Evolutionary conservation across 23 red algal genomes (phyloP).

Genomic region (Pyropia yezoensis): DNA sequence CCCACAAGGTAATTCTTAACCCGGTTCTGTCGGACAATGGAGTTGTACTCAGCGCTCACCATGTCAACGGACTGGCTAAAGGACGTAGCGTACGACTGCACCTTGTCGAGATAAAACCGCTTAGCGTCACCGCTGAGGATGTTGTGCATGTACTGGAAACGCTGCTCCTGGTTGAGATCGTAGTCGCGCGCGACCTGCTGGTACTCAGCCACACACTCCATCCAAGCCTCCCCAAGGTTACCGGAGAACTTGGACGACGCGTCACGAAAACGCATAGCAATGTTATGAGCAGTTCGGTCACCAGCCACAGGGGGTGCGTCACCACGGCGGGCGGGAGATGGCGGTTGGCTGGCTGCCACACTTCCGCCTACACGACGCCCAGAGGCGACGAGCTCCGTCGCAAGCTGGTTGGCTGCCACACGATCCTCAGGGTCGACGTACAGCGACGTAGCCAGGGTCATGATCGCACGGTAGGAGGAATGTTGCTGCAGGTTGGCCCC

Average conservation of each 20-base stretch:
- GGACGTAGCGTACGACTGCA: too few relatives aligned
- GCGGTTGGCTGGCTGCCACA: too few relatives aligned
- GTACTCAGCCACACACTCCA: conserved; percentile 22
- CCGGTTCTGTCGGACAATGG: too few relatives aligned
- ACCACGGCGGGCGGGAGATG: too few relatives aligned
- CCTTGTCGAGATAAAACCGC: too few relatives aligned
- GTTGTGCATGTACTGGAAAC: too few relatives aligned
- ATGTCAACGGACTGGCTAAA: too few relatives aligned
- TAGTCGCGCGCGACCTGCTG: conserved; percentile 10
- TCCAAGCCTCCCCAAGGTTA: conserved; percentile 10
- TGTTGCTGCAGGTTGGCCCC: conserved; percentile 11
- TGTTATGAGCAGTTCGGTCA: conserved; percentile 6
- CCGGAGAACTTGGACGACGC: conserved; percentile 9
- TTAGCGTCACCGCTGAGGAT: too few relatives aligned
- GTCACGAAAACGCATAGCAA: conserved; percentile 18
- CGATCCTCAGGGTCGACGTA: conserved; percentile 14
- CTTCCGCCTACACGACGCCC: background rate
- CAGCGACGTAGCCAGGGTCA: conserved; percentile 8
- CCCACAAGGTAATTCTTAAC: too few relatives aligned
- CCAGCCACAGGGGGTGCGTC: too few relatives aligned
- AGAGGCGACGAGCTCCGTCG: background rate
- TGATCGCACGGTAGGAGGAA: conserved; percentile 11
- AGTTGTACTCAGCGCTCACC: too few relatives aligned
- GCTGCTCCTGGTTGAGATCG: too few relatives aligned
- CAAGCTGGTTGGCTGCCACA: conserved; percentile 5